Conservation (phyloP, 2,329 filamentous ascomycete species). For the Helicocarpus griseus region DNA sequence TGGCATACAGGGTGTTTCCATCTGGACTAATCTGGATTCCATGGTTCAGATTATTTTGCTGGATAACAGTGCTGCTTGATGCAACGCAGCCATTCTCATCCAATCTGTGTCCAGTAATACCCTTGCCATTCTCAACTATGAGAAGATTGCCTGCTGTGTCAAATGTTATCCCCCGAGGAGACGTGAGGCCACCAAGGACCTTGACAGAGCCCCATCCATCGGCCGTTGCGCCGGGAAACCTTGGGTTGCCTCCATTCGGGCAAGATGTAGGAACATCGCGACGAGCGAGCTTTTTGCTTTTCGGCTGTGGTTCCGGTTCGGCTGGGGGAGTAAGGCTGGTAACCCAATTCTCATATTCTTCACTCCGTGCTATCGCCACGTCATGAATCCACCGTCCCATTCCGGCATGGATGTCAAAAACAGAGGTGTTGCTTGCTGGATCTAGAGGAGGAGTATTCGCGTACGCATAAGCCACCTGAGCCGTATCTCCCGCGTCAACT, state of each 20-base stretch:
- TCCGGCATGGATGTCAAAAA: slow-evolving; percentile 21
- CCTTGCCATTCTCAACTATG: slow-evolving; percentile 35
- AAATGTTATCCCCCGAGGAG: slow-evolving; percentile 39
- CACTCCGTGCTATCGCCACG: slow-evolving; percentile 12
- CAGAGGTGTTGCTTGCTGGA: slow-evolving; percentile 22
- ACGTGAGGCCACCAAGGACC: slow-evolving; percentile 36
- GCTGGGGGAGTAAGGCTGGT: neutral
- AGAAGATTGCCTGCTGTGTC: slow-evolving; percentile 40
- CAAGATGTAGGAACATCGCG: slow-evolving; percentile 1
- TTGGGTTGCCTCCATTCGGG: neutral
- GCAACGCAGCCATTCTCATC: slow-evolving; percentile 21
- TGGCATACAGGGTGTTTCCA: slow-evolving; percentile 45
- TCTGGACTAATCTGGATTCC: slow-evolving; percentile 42
- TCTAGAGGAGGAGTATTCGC: slow-evolving; percentile 15
- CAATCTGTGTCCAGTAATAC: slow-evolving; percentile 31
- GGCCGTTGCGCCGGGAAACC: neutral
- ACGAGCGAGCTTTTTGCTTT: neutral
- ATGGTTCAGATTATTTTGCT: slow-evolving; percentile 41
- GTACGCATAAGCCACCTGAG: slow-evolving; percentile 20
- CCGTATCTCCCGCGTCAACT: slow-evolving; percentile 6
- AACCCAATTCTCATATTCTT: neutral
- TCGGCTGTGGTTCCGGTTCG: neutral
- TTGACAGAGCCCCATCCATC: slow-evolving; percentile 25
- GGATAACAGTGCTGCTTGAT: slow-evolving; percentile 5
- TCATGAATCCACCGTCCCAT: slow-evolving; percentile 22